phyloP scores from a whole-genome alignment of 495 filamentous ascomycete species.

The Podospora tetraspora region DNA sequence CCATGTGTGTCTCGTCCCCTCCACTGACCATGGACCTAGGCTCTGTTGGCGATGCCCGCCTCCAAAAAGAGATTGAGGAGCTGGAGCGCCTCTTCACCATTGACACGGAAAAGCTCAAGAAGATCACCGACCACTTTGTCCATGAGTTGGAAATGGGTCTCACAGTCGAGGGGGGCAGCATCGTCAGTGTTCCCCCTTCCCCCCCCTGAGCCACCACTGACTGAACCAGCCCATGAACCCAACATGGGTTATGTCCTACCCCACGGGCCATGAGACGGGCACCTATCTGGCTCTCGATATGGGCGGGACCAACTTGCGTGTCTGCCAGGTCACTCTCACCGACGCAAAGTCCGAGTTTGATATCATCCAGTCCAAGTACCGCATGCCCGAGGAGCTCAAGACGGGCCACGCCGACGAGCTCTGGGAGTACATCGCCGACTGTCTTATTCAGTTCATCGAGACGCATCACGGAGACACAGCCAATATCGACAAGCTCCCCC shows the following conservation, averaged over 20 bases:
- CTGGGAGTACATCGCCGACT: constrained; percentile 98
- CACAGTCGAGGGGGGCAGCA: constrained; percentile 81
- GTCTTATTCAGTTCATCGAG: constrained; percentile 91
- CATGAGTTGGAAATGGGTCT: constrained; percentile 85
- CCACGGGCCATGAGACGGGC: constrained; percentile 81
- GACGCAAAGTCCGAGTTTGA: constrained; percentile 94
- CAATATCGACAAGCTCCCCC: constrained; percentile 61
- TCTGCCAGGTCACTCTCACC: constrained; percentile 90
- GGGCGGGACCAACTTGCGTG: constrained; percentile 96
- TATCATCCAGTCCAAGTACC: constrained; percentile 98
- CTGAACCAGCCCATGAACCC: constrained; percentile 86
- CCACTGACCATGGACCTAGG: constrained; percentile 31
- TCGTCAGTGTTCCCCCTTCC: constrained; percentile 54
- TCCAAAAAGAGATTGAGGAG: constrained; percentile 74
- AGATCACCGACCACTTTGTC: constrained; percentile 83
- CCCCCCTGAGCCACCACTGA: constrained; percentile 8
- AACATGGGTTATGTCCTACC: constrained; percentile 95
- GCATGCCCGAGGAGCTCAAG: constrained; percentile 93
- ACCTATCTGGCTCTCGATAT: constrained; percentile 94
- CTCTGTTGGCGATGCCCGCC: constrained; percentile 55
- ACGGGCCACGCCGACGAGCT: constrained; percentile 85
- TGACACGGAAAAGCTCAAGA: constrained; percentile 71
- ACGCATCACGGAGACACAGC: constrained; percentile 70
- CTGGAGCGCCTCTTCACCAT: constrained; percentile 86
- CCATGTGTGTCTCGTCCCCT: background rate